Percentiles rank a stretch among this genome's conserved stretches.
Conservation (phyloP, 108 stramenopile species). For the Mayamaea pseudoterrestris region DNA sequence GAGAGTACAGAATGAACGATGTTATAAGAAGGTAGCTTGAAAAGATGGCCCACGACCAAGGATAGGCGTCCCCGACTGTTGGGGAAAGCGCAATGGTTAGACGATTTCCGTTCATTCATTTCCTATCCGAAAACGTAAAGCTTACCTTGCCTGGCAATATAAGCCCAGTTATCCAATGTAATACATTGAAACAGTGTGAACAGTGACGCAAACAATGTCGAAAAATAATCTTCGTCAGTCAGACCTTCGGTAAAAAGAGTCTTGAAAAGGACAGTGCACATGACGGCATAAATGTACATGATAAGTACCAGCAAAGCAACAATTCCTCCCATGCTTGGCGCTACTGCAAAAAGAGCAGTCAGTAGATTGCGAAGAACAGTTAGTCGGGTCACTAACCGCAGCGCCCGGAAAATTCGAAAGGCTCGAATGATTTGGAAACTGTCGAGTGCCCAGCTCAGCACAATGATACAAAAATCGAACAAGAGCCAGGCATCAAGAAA, state of each 20-base stretch:
- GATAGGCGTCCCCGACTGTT: conserved; percentile 13
- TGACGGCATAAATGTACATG: conserved; percentile 64
- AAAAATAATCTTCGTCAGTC: conserved; percentile 28
- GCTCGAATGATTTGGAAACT: conserved; percentile 50
- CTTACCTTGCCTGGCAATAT: conserved; percentile 23
- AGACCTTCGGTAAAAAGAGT: conserved; percentile 12
- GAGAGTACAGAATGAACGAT: conserved; percentile 61
- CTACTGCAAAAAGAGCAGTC: conserved; percentile 42
- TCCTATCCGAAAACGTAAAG: no score
- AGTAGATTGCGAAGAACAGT: conserved; percentile 42
- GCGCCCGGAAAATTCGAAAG: conserved; percentile 58
- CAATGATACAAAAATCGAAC: conserved; percentile 52
- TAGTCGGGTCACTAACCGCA: conserved; percentile 47
- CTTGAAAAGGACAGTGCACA: conserved; percentile 51
- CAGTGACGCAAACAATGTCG: conserved; percentile 27
- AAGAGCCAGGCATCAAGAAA: conserved; percentile 51
- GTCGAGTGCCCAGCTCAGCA: conserved; percentile 48
- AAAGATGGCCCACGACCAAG: conserved; percentile 34
- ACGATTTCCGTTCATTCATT: conserved; percentile 67
- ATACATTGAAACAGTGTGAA: conserved; percentile 64
- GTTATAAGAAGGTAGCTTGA: conserved; percentile 35
- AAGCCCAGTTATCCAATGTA: conserved; percentile 56
- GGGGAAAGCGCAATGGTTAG: conserved; percentile 63
- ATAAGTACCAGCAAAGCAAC: conserved; percentile 35
- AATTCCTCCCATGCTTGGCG: conserved; percentile 62